These are phyloP conservation scores for Metarhizium robertsii DNA, from an alignment of 2,329 filamentous ascomycete genomes.

Conservation along the genomic window DNA sequence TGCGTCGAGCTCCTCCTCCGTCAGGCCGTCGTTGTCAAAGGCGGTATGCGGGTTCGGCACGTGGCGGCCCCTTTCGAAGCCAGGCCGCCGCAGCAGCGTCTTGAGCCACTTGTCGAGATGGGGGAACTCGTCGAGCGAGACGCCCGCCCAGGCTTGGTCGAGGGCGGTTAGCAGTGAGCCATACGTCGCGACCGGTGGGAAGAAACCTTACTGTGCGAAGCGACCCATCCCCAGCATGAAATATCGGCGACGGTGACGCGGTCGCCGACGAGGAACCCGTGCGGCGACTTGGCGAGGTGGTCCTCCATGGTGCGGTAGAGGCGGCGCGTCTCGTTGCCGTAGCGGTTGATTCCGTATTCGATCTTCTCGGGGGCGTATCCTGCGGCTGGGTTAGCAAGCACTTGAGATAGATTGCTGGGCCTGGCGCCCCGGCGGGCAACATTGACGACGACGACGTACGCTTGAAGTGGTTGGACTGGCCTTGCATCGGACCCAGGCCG, in stretches of 20 bases:
- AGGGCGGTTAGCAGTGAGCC: too few species aligned
- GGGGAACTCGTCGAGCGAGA: constrained; percentile 66
- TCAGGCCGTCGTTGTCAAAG: constrained; percentile 33
- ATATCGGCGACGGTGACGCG: constrained; percentile 71
- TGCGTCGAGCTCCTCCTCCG: constrained; percentile 46
- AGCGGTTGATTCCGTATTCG: constrained; percentile 72
- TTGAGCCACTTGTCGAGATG: constrained; percentile 69
- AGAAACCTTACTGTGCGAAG: constrained; percentile 31
- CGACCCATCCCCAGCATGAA: constrained; percentile 70
- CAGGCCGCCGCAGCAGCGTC: constrained; percentile 57
- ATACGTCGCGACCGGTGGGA: too few species aligned
- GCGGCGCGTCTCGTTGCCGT: constrained; percentile 74
- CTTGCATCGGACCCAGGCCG: constrained; percentile 73
- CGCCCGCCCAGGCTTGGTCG: constrained; percentile 22
- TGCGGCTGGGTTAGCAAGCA: constrained; percentile 13
- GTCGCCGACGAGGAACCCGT: constrained; percentile 56
- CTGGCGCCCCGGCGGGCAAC: too few species aligned
- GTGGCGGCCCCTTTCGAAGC: constrained; percentile 65
- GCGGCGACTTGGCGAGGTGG: constrained; percentile 50
- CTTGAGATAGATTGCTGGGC: too few species aligned
- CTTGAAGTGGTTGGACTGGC: constrained; percentile 73
- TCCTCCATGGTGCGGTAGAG: constrained; percentile 71
- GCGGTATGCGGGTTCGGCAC: constrained; percentile 60
- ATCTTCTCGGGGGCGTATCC: constrained; percentile 75
- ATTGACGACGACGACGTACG: constrained; percentile 36